Conservation (phyloP, 108 stramenopile species). For the Cyclotella kingstonii region DNA sequence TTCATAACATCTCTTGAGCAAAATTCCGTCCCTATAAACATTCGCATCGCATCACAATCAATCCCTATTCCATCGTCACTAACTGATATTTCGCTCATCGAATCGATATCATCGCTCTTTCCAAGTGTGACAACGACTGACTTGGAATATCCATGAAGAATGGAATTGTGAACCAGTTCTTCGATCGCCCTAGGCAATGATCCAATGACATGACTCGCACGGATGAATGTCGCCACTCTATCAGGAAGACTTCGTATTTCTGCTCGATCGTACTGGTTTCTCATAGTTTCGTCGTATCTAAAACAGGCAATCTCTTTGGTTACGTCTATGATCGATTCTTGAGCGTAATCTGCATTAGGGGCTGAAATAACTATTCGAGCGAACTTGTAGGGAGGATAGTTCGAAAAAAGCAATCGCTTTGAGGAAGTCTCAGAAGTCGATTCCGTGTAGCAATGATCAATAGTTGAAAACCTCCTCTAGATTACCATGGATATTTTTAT, state of each 20-base stretch:
- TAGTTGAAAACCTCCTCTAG: no score
- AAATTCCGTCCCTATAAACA: slow-evolving; percentile 31
- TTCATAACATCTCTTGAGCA: slow-evolving; percentile 14
- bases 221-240: neutral
- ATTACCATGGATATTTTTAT: no score
- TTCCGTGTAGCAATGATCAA: no score
- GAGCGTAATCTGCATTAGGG: no score
- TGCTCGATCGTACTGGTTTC: no score
- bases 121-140: slow-evolving; percentile 1
- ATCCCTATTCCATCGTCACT: slow-evolving; percentile 25
- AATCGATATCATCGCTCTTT: neutral
- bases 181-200: slow-evolving; percentile 10
- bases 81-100: slow-evolving; percentile 6
- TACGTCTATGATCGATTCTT: no score
- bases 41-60: slow-evolving; percentile 25
- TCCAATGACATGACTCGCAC: slow-evolving; percentile 17
- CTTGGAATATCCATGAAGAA: slow-evolving; percentile 6
- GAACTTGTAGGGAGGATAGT: no score
- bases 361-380: no score
- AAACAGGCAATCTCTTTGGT: no score
- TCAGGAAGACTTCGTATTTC: neutral
- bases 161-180: slow-evolving; percentile 8
- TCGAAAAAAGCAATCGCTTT: no score
- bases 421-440: no score
- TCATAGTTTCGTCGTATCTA: no score